Percentiles rank a stretch among this genome's conserved stretches.
These are phyloP conservation scores for Pseudodiploospora longispora DNA, from an alignment of 2,329 filamentous ascomycete species.

Conservation along the genomic window DNA sequence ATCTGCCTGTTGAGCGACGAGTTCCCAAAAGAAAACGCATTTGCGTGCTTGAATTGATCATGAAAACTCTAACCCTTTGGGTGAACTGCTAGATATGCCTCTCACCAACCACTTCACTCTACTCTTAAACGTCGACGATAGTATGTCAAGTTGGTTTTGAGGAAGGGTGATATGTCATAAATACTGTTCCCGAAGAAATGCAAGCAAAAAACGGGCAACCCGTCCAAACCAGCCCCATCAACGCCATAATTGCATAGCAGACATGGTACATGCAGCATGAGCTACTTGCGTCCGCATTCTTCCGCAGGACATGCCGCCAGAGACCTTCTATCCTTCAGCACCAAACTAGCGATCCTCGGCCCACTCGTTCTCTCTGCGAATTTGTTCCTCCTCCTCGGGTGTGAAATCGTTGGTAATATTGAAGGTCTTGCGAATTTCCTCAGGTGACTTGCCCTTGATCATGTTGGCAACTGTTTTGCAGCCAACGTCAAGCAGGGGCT, in stretches of 20 bases:
- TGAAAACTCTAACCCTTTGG: no score
- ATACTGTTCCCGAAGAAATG: constrained; percentile 4
- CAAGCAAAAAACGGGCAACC: constrained; percentile 6
- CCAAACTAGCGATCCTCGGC: constrained; percentile 64
- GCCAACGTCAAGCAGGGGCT: constrained; percentile 91
- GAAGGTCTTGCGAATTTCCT: constrained; percentile 99
- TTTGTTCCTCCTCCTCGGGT: constrained; percentile 97
- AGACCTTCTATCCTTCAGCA: not conserved
- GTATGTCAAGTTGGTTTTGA: no score
- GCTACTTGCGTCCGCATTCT: not conserved
- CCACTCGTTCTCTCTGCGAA: constrained; percentile 85
- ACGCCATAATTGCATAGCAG: constrained; percentile 11
- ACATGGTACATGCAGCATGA: not conserved
- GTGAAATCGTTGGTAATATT: constrained; percentile 99
- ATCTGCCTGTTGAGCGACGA: no score
- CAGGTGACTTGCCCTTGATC: constrained; percentile 99
- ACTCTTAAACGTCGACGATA: no score
- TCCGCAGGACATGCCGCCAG: not conserved
- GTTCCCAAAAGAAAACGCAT: no score
- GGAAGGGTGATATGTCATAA: not conserved
- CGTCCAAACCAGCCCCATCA: constrained; percentile 10
- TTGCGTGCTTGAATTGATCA: no score
- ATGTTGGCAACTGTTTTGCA: constrained; percentile 99
- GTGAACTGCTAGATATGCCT: no score
- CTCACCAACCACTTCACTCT: no score